A percentile compares a stretch with the other conserved stretches of the same genome.
phyloP scores from a whole-genome alignment of 2,329 filamentous ascomycete species.

The Calonectria pseudoturangicola region DNA sequence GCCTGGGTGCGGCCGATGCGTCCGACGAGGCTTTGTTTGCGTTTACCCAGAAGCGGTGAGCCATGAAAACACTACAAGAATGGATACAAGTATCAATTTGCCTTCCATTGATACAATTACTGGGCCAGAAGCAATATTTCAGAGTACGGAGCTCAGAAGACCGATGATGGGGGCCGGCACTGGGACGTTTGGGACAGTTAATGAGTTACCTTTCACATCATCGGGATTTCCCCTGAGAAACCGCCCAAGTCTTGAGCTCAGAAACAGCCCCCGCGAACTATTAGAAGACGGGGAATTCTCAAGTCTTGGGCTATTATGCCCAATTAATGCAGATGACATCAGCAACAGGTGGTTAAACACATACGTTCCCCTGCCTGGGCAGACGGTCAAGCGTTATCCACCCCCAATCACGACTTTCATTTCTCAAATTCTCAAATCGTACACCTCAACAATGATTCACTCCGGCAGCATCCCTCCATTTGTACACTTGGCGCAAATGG shows the following conservation, averaged over 20 bases:
- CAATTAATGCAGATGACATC: slow-evolving; percentile 68
- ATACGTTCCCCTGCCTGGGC: slow-evolving; percentile 66
- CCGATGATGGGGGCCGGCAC: neutral
- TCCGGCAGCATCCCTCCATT: slow-evolving; percentile 65
- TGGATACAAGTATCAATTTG: slow-evolving; percentile 18
- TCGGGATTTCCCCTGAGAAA: neutral
- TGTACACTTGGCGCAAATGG: slow-evolving; percentile 63
- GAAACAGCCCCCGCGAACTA: neutral
- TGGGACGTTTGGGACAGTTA: neutral
- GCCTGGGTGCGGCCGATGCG: slow-evolving; percentile 59
- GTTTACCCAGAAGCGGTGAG: slow-evolving; percentile 50
- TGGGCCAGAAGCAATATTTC: neutral
- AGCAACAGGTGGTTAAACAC: slow-evolving; percentile 69
- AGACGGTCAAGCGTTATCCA: slow-evolving; percentile 65
- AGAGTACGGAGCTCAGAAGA: neutral
- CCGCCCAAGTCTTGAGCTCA: neutral
- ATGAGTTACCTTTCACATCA: neutral
- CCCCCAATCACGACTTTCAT: slow-evolving; percentile 62
- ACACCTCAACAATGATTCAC: slow-evolving; percentile 60
- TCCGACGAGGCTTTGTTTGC: slow-evolving; percentile 55
- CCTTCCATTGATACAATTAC: slow-evolving; percentile 1
- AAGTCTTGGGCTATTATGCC: slow-evolving; percentile 62
- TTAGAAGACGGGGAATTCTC: slow-evolving; percentile 57
- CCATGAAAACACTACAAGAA: neutral
- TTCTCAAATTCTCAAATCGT: slow-evolving; percentile 65